These are phyloP conservation scores for Sorghum bicolor DNA, from an alignment of 176 grass and related monocot species.

Conservation along the genomic window DNA sequence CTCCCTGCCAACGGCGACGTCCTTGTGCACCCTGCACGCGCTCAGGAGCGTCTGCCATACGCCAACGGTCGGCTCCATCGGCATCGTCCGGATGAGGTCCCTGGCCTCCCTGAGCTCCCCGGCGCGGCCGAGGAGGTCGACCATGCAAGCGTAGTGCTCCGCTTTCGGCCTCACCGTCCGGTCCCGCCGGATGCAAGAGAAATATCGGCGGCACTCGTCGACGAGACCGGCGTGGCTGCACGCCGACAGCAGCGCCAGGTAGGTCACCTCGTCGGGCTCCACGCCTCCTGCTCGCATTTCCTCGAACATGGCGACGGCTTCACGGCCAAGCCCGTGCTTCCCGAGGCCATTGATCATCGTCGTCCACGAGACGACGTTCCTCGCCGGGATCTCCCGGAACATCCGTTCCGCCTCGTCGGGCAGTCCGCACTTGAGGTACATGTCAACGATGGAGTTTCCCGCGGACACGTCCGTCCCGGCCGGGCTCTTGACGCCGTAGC, in stretches of 20 bases:
- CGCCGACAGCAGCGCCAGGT: slow-evolving; percentile 48
- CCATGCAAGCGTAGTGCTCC: slow-evolving; percentile 50
- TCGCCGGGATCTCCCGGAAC: slow-evolving; percentile 37
- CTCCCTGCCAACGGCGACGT: slow-evolving; percentile 27
- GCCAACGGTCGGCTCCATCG: slow-evolving; percentile 29
- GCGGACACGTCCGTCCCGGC: slow-evolving; percentile 27
- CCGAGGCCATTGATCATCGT: slow-evolving; percentile 51
- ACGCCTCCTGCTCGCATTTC: slow-evolving; percentile 29
- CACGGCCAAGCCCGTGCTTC: slow-evolving; percentile 41
- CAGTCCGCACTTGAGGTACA: slow-evolving; percentile 59
- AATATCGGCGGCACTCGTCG: slow-evolving; percentile 28
- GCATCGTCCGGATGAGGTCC: slow-evolving; percentile 43
- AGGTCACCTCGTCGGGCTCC: slow-evolving; percentile 35
- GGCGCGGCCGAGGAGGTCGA: slow-evolving; percentile 41
- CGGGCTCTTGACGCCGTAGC: slow-evolving; percentile 13
- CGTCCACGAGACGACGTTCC: slow-evolving; percentile 55
- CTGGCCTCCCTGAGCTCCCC: slow-evolving; percentile 42
- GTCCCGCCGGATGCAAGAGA: neutral
- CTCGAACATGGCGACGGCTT: slow-evolving; percentile 38
- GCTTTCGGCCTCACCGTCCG: neutral
- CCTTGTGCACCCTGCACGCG: slow-evolving; percentile 47
- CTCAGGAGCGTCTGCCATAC: slow-evolving; percentile 48
- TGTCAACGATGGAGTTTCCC: slow-evolving; percentile 38
- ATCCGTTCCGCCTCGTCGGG: slow-evolving; percentile 8
- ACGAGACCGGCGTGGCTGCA: slow-evolving; percentile 54